phyloP scores from a whole-genome alignment of 2,329 filamentous ascomycete genomes.

The Pezicula carpinea region DNA sequence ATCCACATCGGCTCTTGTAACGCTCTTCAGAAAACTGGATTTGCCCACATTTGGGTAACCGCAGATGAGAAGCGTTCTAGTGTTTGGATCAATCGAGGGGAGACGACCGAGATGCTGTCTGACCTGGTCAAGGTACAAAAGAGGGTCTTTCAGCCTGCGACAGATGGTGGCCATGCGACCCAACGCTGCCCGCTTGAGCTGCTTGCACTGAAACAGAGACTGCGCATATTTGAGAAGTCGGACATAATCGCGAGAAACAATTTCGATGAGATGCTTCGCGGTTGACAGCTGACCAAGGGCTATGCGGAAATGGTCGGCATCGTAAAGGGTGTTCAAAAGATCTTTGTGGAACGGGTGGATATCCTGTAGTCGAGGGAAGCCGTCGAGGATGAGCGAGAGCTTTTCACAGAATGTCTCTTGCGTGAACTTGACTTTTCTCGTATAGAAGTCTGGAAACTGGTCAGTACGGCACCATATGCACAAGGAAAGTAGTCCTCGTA shows the following conservation, averaged over 20 bases:
- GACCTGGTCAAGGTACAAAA: conserved; percentile 93
- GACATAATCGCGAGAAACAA: conserved; percentile 92
- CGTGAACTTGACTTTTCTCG: conserved; percentile 96
- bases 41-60: conserved; percentile 98
- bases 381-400: conserved; percentile 82
- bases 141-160: conserved; percentile 88
- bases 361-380: conserved; percentile 87
- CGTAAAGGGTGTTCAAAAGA: conserved; percentile 95
- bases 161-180: conserved; percentile 98
- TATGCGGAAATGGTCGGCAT: conserved; percentile 96
- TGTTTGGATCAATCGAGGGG: conserved; percentile 97
- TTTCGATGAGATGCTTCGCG: conserved; percentile 94
- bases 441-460: conserved; percentile 74
- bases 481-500: conserved; percentile 20
- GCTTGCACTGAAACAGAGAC: conserved; percentile 97
- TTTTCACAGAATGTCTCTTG: conserved; percentile 97
- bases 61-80: conserved; percentile 90
- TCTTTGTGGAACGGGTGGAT: conserved; percentile 88
- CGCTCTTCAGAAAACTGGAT: conserved; percentile 87
- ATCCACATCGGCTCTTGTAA: conserved; percentile 92
- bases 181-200: conserved; percentile 91
- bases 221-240: conserved; percentile 95
- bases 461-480: conserved; percentile 7
- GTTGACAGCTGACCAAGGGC: conserved; percentile 94
- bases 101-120: conserved; percentile 96